These are phyloP conservation scores for Stramenopiles sp. DNA, from an alignment of 352 stramenopile species.

Conservation along the genomic window DNA sequence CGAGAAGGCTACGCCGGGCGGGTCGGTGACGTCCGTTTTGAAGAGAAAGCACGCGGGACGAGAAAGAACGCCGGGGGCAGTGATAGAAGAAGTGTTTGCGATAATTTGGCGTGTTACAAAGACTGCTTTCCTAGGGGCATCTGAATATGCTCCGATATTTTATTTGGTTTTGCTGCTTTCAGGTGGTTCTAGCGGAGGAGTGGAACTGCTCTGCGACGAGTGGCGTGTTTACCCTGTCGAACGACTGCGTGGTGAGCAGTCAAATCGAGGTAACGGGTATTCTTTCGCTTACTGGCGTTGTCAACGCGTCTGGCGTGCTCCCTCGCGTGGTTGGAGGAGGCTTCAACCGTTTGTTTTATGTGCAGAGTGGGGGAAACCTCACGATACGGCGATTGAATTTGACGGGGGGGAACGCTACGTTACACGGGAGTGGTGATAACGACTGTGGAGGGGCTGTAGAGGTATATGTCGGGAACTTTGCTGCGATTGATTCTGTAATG, in stretches of 20 bases:
- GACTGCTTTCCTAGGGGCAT: no score
- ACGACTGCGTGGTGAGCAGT: background rate
- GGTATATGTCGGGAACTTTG: no score
- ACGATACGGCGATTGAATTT: background rate
- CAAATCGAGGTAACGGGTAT: background rate
- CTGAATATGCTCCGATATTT: no score
- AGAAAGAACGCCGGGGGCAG: no score
- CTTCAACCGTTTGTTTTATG: background rate
- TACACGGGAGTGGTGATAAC: background rate
- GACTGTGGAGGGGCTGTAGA: background rate
- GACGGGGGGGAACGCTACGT: background rate
- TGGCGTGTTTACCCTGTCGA: background rate
- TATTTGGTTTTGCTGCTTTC: no score
- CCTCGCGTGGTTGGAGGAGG: background rate
- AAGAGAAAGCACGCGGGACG: no score
- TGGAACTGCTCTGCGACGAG: slow-evolving; percentile 13
- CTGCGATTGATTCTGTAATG: no score
- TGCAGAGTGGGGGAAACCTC: slow-evolving; percentile 1
- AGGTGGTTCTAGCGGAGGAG: background rate
- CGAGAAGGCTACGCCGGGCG: no score
- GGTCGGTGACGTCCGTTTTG: no score
- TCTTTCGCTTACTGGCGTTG: background rate
- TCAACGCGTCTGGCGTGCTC: background rate
- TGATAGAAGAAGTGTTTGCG: no score
- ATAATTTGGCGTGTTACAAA: no score